Evolutionary conservation across 441 rosid genomes (phyloP), one percentile per base, ranked within the genome.

Genomic region (Croton setiger): DNA sequence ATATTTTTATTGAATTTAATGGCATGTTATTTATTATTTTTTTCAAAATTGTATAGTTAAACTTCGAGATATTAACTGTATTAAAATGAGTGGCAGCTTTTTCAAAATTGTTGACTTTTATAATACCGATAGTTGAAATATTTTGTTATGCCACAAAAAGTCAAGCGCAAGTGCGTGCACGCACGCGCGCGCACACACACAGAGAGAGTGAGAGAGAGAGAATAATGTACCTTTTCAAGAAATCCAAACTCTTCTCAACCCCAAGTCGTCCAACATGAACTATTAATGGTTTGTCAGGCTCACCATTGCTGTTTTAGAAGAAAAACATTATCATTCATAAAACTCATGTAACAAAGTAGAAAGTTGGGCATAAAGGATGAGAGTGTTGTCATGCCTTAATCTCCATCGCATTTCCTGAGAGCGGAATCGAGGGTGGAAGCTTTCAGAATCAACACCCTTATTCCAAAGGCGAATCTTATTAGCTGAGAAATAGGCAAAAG

Each of bases 221-320:
- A 36, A 33, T 14, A 17, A 43, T 57, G 11, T 81, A 86, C 91
- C 87, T 84, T 82, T 85, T 89, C 43, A 84, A 84, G 81, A 91
- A 93, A 78, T 94, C 98, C 88, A 94, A 84, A 76, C 93, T 94
- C 86, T 94, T 94, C 82, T 94, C 98, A 15, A 94, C 95, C 31
- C 98, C 97, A 15, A 94, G 85, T 65, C 97, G 93, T 7, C 98
- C 98, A 72, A 94, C 97, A 81, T 94, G 97, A 68, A 94, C 82
- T 64, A 94, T 83, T 68, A 94, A 76, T 60, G 97, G 98, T 83
- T 79, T 91, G 33, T 94, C 93, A 60, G 98, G 96, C 75, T 91
- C 97, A 45, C 98, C 96, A 69, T 80, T 79, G 79, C 98, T 93
- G 88, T n/a, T 76, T 59, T 52, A 74, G 57, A 54, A 63, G 67